phyloP scores from a whole-genome alignment of 164 flowering plant genomes.

The Dillenia turbinata region DNA sequence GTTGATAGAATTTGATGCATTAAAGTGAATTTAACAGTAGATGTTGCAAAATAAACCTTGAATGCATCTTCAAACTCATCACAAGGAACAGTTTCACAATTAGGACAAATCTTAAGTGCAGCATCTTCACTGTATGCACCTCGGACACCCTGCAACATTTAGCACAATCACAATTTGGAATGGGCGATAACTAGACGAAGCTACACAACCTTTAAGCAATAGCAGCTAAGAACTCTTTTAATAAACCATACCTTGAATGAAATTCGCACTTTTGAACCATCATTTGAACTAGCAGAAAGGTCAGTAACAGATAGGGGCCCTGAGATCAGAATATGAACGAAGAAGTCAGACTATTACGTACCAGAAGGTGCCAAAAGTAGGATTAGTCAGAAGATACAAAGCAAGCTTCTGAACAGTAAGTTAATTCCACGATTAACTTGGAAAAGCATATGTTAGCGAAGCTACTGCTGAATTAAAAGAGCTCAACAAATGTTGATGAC shows the following conservation, averaged over 20 bases:
- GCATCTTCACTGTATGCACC: constrained; percentile 70
- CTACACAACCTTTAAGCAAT: not conserved
- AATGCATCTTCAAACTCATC: constrained; percentile 67
- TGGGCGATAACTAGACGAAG: not conserved
- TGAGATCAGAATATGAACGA: constrained; percentile 17
- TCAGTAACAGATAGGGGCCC: constrained; percentile 49
- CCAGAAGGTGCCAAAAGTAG: not conserved
- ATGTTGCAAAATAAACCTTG: constrained; percentile 28
- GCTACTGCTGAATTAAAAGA: not conserved
- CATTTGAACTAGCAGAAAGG: constrained; percentile 23
- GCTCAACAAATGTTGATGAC: not conserved
- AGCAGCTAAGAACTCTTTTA: not conserved
- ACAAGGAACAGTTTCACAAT: constrained; percentile 67
- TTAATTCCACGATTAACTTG: not conserved
- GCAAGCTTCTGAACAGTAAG: not conserved
- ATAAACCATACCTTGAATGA: constrained; percentile 43
- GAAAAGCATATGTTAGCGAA: not conserved
- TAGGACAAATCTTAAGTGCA: constrained; percentile 62
- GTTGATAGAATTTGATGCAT: no score
- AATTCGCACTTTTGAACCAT: constrained; percentile 40
- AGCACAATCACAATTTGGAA: constrained; percentile 4
- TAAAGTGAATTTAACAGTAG: no score
- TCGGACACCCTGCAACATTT: constrained; percentile 40
- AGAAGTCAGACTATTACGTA: not conserved
- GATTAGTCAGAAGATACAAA: not conserved